Base-by-base conservation (phyloP, 768 basidiomycete species). In the Mycena vitilis region DNA sequence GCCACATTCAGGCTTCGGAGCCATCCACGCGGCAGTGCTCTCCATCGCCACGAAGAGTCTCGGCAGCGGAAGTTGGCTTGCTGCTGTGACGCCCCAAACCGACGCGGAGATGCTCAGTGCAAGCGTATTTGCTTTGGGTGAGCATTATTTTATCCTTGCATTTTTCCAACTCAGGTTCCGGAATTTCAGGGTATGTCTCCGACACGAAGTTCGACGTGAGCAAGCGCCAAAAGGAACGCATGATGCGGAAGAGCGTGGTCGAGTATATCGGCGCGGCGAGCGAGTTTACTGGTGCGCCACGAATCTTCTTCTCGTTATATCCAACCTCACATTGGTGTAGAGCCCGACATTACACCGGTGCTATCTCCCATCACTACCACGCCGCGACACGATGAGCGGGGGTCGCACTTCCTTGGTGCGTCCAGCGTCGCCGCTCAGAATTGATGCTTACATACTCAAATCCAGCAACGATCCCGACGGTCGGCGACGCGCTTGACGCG, bases 1-100 rank as follows among this genome's bases (percentile, higher is more conserved):
- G n/a, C 83, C 88, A 25, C 89, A 87, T 68, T 86, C 93, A 2
- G 93, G 94, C 5, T 97, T 95, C 74, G 96, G 96, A 4, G 89
- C 90, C 0, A 86, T 97, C 53, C 96, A 99, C 74, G 83, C 88
- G 2, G 91, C 94, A 1, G 87, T 96, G 44, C 82, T 96, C 12
- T 83, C 86, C 20, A 81, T 98, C 7, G 89, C 95, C 0, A 90
- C 95, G 30, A 86, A 87, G 70, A 89, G 87, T 73, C 85, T 96
- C 22, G 86, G 88, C 7, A 82, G 81, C 57, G 86, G 86, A 16
- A 84, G 81, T 48, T 91, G 89, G 86, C 84, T 85, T 36, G 81
- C 87, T 22, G 81, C 78, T 20, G 83, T 95, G 3, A 78, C 80
- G 34, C 91, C 93, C 0, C 85, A 88, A 61, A 90, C 87, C 5